Evolutionary conservation across 169 alveolate genomes (phyloP), one percentile per base, ranked within the genome.

Genomic region (Plasmodium malariae): DNA sequence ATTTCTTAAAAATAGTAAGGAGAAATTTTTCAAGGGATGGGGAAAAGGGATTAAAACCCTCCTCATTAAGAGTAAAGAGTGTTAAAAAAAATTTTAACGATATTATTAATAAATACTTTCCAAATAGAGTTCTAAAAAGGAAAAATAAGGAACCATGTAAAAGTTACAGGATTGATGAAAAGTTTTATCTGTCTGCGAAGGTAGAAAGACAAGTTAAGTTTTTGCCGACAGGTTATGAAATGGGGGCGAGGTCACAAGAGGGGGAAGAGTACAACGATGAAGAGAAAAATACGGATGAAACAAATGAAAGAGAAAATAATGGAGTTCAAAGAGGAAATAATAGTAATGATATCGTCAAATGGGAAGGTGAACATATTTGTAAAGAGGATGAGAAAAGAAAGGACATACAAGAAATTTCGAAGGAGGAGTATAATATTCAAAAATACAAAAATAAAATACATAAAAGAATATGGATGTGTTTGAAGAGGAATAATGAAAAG

Each of bases 361-460:
- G 5, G 11, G 11, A 40, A 11, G 1, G 17, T 9, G 65, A 14
- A 32, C 4, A 14, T 11, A 63, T 11, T 45, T 45, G 9, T 11
- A 45, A 3, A 11, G 14, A 12, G 14, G 9, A 11, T 11, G 3
- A 36, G 37, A 74, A 57, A 28, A 32, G n/a, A 17, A 34, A 65
- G 17, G 62, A 69, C 0, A 5, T 30, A 32, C 30, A 63, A 3
- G 70, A 62, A 63, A 78, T 78, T 28, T 45, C 89, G 51, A 78
- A 78, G 36, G 89, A 78, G 57, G 89, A 78, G 5, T 45, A 78
- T 55, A 71, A 78, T 45, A 65, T 78, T 11, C 89, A 78, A 40
- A 78, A 78, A 28, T 78, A 78, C 34, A 78, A 78, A 78, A 78
- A 78, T 43, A 78, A 65, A 40, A 30, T 78, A 14, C 89, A 78